phyloP scores from a whole-genome alignment of 2,329 filamentous ascomycete species.

The Fusarium circinatum region DNA sequence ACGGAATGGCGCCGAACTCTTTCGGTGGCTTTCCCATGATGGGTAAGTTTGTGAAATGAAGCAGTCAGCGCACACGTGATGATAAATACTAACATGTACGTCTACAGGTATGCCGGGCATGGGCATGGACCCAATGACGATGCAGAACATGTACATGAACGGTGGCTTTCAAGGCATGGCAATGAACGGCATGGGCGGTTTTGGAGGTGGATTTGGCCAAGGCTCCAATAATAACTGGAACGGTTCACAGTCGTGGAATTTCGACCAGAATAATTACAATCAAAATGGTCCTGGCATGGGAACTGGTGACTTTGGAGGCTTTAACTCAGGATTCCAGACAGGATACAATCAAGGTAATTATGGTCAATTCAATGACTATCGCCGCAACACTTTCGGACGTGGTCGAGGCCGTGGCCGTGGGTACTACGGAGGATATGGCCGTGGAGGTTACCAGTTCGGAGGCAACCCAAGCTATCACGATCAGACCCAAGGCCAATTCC shows the following conservation, averaged over 20 bases:
- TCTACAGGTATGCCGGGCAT: constrained; percentile 78
- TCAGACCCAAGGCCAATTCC: constrained; percentile 48
- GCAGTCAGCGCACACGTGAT: not conserved
- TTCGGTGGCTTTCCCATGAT: constrained; percentile 80
- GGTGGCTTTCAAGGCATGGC: constrained; percentile 82
- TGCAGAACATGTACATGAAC: constrained; percentile 83
- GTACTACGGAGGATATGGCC: constrained; percentile 65
- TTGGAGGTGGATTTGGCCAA: constrained; percentile 69
- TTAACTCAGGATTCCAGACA: constrained; percentile 81
- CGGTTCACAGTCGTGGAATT: constrained; percentile 84
- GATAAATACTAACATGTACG: constrained; percentile 44
- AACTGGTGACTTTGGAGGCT: constrained; percentile 81
- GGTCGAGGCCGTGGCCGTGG: constrained; percentile 74
- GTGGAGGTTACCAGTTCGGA: constrained; percentile 64
- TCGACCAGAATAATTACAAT: constrained; percentile 90
- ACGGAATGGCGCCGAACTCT: constrained; percentile 67
- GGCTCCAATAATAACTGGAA: constrained; percentile 83
- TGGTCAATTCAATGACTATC: constrained; percentile 85
- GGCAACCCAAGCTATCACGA: constrained; percentile 52
- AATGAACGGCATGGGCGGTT: constrained; percentile 80
- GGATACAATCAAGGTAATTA: constrained; percentile 87
- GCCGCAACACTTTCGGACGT: constrained; percentile 72
- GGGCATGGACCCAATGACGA: constrained; percentile 83
- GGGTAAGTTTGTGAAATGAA: constrained; percentile 70
- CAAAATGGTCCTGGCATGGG: constrained; percentile 85